Percentiles rank a stretch among this genome's conserved stretches.
Conservation (phyloP, 805 yeast genomes). For the Lachancea sp. region DNA sequence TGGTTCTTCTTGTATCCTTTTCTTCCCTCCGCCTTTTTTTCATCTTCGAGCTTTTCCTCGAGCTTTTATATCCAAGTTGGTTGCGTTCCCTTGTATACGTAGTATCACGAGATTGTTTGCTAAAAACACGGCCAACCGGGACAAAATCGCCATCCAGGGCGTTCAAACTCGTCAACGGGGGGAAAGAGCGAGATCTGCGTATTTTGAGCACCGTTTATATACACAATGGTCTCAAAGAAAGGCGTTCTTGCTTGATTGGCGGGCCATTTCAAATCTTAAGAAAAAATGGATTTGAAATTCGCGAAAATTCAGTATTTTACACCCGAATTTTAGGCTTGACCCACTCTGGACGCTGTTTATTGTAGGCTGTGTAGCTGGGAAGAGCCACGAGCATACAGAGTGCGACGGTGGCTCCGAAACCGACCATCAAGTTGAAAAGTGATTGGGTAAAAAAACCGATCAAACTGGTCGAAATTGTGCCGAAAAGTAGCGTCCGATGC, state of each 20-base stretch:
- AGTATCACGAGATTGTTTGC: conserved; percentile 2
- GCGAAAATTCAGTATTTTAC: background rate
- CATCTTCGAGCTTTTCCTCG: background rate
- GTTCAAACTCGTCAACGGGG: too few relatives aligned
- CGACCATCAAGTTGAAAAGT: conserved; percentile 34
- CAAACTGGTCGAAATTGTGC: conserved; percentile 36
- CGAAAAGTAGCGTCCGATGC: conserved; percentile 15
- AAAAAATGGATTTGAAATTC: background rate
- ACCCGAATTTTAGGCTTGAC: conserved; percentile 26
- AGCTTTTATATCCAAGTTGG: background rate
- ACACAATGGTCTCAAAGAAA: background rate
- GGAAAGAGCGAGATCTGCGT: background rate
- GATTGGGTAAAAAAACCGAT: conserved; percentile 46
- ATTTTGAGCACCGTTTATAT: background rate
- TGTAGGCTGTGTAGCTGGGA: conserved; percentile 58
- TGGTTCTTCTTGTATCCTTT: background rate
- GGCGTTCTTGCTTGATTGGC: background rate
- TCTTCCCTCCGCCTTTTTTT: background rate
- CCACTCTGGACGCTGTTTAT: conserved; percentile 45
- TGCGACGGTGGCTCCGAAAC: conserved; percentile 35
- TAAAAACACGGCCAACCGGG: background rate
- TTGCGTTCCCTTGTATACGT: conserved; percentile 1
- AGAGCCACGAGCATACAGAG: conserved; percentile 36
- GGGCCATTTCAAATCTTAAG: background rate
- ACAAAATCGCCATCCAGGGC: background rate